phyloP scores from a whole-genome alignment of 2,329 filamentous ascomycete genomes.

The Calycina herbarum region DNA sequence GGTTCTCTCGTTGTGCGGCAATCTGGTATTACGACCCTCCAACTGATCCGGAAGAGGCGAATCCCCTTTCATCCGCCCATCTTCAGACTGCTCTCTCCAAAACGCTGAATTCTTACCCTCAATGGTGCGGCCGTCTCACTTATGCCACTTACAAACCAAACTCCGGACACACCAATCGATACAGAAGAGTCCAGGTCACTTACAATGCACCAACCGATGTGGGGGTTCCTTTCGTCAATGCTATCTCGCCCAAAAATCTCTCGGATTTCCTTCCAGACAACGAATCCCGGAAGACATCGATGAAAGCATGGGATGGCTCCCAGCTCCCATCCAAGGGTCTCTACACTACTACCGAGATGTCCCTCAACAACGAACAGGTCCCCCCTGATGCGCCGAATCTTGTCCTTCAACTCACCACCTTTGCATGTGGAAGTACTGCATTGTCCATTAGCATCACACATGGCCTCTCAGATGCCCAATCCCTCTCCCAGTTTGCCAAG shows the following conservation, averaged over 20 bases:
- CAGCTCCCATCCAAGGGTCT: constrained; percentile 40
- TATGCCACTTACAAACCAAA: constrained; percentile 32
- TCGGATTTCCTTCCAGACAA: constrained; percentile 37
- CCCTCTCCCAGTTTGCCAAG: constrained; percentile 45
- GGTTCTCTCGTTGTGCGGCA: constrained; percentile 43
- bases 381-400: constrained; percentile 31
- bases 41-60: constrained; percentile 12
- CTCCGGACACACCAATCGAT: constrained; percentile 35
- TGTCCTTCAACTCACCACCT: constrained; percentile 43
- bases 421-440: constrained; percentile 44
- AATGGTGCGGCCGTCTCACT: constrained; percentile 46
- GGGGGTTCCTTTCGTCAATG: constrained; percentile 44
- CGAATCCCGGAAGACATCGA: constrained; percentile 15
- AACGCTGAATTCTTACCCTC: constrained; percentile 43
- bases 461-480: constrained; percentile 46
- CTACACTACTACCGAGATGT: constrained; percentile 38
- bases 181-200: constrained; percentile 40
- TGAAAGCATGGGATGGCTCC: constrained; percentile 40
- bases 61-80: constrained; percentile 18
- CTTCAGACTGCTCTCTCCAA: constrained; percentile 36
- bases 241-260: constrained; percentile 34
- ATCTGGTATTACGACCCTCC: constrained; percentile 46
- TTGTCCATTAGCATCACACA: constrained; percentile 47
- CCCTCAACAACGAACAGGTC: constrained; percentile 32
- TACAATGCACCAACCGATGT: constrained; percentile 43